These are phyloP conservation scores for Hyaloscypha hepaticicola DNA, from an alignment of 495 filamentous ascomycete species.

Conservation along the genomic window DNA sequence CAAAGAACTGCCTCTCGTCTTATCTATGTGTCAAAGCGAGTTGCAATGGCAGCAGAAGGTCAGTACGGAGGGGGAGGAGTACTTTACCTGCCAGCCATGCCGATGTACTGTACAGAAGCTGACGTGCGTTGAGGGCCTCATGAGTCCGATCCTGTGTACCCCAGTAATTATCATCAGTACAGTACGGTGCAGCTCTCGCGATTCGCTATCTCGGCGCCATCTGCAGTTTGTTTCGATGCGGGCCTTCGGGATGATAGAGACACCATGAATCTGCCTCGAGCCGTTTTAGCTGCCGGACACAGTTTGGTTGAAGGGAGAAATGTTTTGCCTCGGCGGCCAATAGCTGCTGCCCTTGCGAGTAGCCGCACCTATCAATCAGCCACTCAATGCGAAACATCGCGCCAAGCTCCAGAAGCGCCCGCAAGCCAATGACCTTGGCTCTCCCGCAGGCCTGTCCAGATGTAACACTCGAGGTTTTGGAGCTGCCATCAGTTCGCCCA, in stretches of 20 bases:
- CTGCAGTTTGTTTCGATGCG: not conserved
- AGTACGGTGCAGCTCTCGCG: not conserved
- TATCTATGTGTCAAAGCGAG: not conserved
- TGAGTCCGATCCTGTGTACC: not conserved
- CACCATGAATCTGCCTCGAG: not conserved
- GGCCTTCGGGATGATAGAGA: not conserved
- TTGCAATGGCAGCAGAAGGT: not conserved
- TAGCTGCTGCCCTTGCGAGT: not conserved
- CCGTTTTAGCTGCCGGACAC: not conserved
- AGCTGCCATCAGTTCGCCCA: not conserved
- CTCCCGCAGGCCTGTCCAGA: not conserved
- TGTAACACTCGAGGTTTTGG: constrained; percentile 2
- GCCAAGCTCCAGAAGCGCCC: not conserved
- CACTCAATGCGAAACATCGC: not conserved
- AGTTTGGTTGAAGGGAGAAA: not conserved
- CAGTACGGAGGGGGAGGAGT: no score
- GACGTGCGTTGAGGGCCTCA: not conserved
- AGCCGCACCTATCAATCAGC: not conserved
- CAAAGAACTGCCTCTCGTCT: not conserved
- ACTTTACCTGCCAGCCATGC: not conserved
- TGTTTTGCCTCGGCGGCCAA: not conserved
- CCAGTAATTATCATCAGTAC: not conserved
- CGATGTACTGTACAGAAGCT: not conserved
- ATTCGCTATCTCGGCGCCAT: not conserved
- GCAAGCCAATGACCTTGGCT: not conserved